Evolutionary conservation across 345 rosid species (phyloP), one percentile per base, ranked within the genome.

Genomic region (Populus ilicifolia): DNA sequence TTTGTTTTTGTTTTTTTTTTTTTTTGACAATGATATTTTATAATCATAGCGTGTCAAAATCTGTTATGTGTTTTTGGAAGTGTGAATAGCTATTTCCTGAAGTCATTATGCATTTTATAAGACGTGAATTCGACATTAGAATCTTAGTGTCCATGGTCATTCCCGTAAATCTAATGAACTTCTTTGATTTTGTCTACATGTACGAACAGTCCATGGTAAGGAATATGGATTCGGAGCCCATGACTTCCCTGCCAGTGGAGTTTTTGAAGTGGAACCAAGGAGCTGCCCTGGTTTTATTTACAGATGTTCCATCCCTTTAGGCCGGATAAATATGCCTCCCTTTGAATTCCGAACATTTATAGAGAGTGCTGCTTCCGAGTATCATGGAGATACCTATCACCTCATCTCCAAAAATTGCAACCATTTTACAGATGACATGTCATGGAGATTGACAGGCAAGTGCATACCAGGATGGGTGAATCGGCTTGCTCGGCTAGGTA

Each of bases 151-250:
- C 39, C 41, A 59, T 38, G 38, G 41, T 29, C 66, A 6, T 61
- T 35, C 50, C 69, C 52, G 44, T 29, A 38, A 38, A 16, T 63
- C 17, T 70, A 21, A 36, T 52, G 56, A 50, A 8, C 18, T 30
- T 43, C 52, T 36, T 35, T 35, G 30, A 25, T 35, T 48, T 17
- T 67, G 39, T 35, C 46, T 52, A 56, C 67, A 48, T 72, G 48
- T 25, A 5, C 69, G 63, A 74, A 72, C 91, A 92, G 96, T 92
- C 72, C 96, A 90, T 33, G 91, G 94, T n/a, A 92, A 88, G 77
- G 96, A 92, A 82, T 92, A 90, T 44, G 90, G 92, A 27, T 92
- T 89, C 73, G 94, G 94, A 77, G 94, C 96, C 14, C 96, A 92
- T 8, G 92, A 92, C 63, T 92, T 85, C 84, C 90, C 94, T 8